A percentile compares a stretch with the other conserved stretches of the same genome.
Evolutionary conservation across 2,329 filamentous ascomycete species (phyloP).

Genomic region (Claviceps sp.): DNA sequence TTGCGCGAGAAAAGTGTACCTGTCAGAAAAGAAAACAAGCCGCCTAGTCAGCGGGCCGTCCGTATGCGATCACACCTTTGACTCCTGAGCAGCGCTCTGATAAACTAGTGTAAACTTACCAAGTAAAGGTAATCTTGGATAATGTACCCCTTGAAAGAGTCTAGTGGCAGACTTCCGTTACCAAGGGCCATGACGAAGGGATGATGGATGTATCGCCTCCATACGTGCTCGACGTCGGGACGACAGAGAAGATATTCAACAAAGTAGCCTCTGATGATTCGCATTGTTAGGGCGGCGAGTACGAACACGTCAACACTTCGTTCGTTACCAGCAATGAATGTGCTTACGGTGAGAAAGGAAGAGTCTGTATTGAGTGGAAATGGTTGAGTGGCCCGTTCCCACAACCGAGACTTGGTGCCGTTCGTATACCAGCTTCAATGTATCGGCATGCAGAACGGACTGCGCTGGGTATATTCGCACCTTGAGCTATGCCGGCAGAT

Average conservation of each 20-base stretch:
- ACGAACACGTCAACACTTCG: neutral
- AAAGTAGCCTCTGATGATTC: constrained; percentile 52
- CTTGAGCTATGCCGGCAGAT: constrained; percentile 55
- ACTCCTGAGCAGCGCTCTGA: neutral
- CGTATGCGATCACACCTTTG: too few species aligned
- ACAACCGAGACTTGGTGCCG: constrained; percentile 46
- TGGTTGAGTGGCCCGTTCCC: constrained; percentile 67
- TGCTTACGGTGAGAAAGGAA: constrained; percentile 54
- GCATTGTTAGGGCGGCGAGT: neutral
- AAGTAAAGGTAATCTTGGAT: constrained; percentile 88
- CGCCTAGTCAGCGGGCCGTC: neutral
- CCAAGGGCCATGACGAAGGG: constrained; percentile 70
- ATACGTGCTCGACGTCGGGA: constrained; percentile 58
- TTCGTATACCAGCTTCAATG: constrained; percentile 56
- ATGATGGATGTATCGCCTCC: constrained; percentile 68
- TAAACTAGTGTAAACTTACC: constrained; percentile 28
- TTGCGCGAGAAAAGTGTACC: constrained; percentile 80
- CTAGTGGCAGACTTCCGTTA: constrained; percentile 57
- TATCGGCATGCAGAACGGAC: constrained; percentile 59
- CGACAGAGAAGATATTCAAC: constrained; percentile 70
- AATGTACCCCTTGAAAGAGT: constrained; percentile 78
- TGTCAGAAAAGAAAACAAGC: constrained; percentile 17
- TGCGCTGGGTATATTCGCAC: constrained; percentile 40
- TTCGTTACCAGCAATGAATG: neutral
- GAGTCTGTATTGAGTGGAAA: constrained; percentile 55